These are phyloP conservation scores for Tricladium varicosporioides DNA, from an alignment of 2,329 filamentous ascomycete species.

Conservation along the genomic window DNA sequence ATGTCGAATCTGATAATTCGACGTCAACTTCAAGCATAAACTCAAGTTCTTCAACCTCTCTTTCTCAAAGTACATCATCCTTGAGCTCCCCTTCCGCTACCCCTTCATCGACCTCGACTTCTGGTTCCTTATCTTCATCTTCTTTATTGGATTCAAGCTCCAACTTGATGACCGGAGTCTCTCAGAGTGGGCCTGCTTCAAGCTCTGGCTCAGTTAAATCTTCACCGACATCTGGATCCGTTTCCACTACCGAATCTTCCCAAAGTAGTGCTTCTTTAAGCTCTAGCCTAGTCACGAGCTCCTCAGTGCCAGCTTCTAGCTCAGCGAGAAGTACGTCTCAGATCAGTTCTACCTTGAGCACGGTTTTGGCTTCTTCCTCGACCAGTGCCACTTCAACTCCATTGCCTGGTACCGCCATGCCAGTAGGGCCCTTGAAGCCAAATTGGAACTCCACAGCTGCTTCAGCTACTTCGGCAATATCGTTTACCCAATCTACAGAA, in stretches of 20 bases:
- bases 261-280: not conserved
- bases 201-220: not conserved
- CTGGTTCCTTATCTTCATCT: not conserved
- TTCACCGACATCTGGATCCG: not conserved
- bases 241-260: not conserved
- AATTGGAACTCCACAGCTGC: not conserved
- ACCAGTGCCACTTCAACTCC: too few relatives aligned
- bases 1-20: too few relatives aligned
- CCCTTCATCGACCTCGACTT: not conserved
- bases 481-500: not conserved
- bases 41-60: too few relatives aligned
- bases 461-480: not conserved
- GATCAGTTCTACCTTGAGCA: too few relatives aligned
- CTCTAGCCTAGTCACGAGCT: not conserved
- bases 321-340: too few relatives aligned
- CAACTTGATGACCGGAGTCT: too few relatives aligned
- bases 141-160: not conserved
- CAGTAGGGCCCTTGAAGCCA: not conserved
- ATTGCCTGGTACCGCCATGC: too few relatives aligned
- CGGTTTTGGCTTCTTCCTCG: too few relatives aligned
- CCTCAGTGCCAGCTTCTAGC: not conserved
- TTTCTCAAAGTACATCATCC: not conserved
- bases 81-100: not conserved
- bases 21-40: too few relatives aligned
- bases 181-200: not conserved